Evolutionary conservation across 1,139 yeast genomes (phyloP).

Genomic region (Saccharomyces hybrid): DNA sequence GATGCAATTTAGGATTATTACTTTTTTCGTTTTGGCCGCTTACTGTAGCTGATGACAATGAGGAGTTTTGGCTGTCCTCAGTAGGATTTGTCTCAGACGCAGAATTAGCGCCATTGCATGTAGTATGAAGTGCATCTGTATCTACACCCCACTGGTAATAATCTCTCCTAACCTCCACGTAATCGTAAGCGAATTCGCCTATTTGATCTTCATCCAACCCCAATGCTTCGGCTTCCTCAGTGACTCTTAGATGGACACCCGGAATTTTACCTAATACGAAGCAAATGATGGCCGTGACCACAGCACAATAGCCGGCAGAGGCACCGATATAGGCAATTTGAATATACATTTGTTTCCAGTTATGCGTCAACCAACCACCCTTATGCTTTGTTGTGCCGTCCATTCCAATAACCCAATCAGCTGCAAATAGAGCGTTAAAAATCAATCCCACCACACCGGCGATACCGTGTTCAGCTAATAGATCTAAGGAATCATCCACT

Average conservation of each 20-base stretch:
- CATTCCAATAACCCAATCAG: slow-evolving; percentile 80
- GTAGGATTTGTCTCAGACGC: background rate
- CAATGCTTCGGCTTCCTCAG: slow-evolving; percentile 75
- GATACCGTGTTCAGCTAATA: slow-evolving; percentile 95
- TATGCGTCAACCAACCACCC: slow-evolving; percentile 91
- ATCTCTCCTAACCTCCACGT: slow-evolving; percentile 93
- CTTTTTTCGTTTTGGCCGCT: background rate
- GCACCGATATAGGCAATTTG: slow-evolving; percentile 82
- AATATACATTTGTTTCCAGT: slow-evolving; percentile 84
- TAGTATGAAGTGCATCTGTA: slow-evolving; percentile 14
- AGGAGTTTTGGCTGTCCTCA: background rate
- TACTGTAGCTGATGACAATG: background rate
- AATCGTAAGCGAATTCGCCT: slow-evolving; percentile 97
- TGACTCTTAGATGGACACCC: slow-evolving; percentile 70
- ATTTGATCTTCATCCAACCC: slow-evolving; percentile 97
- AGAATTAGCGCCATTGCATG: background rate
- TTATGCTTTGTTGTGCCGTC: slow-evolving; percentile 74
- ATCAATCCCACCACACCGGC: slow-evolving; percentile 88
- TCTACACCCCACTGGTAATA: slow-evolving; percentile 62
- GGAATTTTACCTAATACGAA: slow-evolving; percentile 71
- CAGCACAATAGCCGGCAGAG: slow-evolving; percentile 65
- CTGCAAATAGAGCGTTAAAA: slow-evolving; percentile 87
- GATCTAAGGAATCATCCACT: slow-evolving; percentile 91
- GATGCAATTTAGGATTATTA: background rate
- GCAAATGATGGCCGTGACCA: slow-evolving; percentile 71